These are phyloP conservation scores for Xylariaceae sp. DNA, from an alignment of 2,329 filamentous ascomycete species.

Conservation along the genomic window DNA sequence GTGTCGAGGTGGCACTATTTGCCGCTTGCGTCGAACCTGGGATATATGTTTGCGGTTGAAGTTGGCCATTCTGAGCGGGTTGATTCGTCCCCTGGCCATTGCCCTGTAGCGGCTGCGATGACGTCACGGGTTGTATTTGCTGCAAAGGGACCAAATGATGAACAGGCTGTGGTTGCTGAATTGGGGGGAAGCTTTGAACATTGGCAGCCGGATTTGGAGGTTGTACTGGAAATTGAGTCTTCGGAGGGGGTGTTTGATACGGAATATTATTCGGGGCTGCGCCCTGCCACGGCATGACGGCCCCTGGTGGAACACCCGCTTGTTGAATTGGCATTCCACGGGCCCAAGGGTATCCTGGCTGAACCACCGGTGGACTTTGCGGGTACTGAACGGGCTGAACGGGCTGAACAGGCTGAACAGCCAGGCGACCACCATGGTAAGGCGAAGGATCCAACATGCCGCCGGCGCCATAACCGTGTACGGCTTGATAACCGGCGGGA, in stretches of 20 bases:
- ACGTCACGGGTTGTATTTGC: constrained; percentile 5
- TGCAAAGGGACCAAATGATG: constrained; percentile 4
- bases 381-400: constrained; percentile 20
- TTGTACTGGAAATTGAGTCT: background rate
- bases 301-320: constrained; percentile 10
- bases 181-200: constrained; percentile 2
- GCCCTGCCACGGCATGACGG: constrained; percentile 5
- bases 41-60: constrained; percentile 1
- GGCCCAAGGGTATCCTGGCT: constrained; percentile 19
- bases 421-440: constrained; percentile 26
- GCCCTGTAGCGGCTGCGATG: background rate
- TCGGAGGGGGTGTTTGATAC: constrained; percentile 7
- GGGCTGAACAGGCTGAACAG: constrained; percentile 3
- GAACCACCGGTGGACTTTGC: constrained; percentile 13
- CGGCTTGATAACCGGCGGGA: constrained; percentile 30
- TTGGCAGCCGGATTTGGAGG: constrained; percentile 1
- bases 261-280: constrained; percentile 7
- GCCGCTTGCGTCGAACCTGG: constrained; percentile 13
- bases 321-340: constrained; percentile 16
- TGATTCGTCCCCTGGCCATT: constrained; percentile 5
- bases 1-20: constrained; percentile 20
- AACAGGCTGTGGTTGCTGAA: constrained; percentile 10
- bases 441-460: constrained; percentile 26
- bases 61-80: background rate
- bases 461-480: constrained; percentile 30